Percentiles rank a stretch among this genome's conserved stretches.
These are phyloP conservation scores for Malbranchea zuffiana DNA, from an alignment of 2,329 filamentous ascomycete species.

Conservation along the genomic window DNA sequence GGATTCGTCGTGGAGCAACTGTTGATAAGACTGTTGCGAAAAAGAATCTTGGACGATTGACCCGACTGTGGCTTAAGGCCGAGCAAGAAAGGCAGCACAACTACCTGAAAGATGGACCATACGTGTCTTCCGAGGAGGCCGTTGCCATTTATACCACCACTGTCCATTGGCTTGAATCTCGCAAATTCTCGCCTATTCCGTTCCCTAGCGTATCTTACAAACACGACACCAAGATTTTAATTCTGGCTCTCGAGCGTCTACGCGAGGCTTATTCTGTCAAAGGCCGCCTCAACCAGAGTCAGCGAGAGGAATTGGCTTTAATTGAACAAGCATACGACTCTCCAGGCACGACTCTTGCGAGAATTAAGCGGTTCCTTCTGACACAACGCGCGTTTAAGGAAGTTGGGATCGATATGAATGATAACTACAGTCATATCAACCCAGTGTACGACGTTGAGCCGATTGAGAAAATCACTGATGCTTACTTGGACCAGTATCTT, in stretches of 20 bases:
- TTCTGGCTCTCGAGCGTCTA: slow-evolving; percentile 82
- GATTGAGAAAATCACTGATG: slow-evolving; percentile 98
- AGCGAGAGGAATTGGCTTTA: slow-evolving; percentile 88
- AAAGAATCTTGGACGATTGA: slow-evolving; percentile 94
- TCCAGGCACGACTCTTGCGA: slow-evolving; percentile 84
- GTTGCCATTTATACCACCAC: slow-evolving; percentile 98
- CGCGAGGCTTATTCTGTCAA: slow-evolving; percentile 97
- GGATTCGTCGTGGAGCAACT: slow-evolving; percentile 88
- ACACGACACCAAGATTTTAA: slow-evolving; percentile 97
- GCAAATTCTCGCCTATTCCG: slow-evolving; percentile 96
- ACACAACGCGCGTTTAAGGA: slow-evolving; percentile 98
- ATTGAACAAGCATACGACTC: slow-evolving; percentile 99
- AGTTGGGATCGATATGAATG: slow-evolving; percentile 99
- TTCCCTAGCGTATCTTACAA: slow-evolving; percentile 99
- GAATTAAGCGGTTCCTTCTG: slow-evolving; percentile 94
- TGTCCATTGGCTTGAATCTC: slow-evolving; percentile 95
- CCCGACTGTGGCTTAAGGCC: slow-evolving; percentile 90
- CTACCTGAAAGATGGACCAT: slow-evolving; percentile 98
- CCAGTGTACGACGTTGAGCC: slow-evolving; percentile 98
- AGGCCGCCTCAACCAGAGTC: slow-evolving; percentile 89
- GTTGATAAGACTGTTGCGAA: slow-evolving; percentile 99
- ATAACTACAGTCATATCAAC: slow-evolving; percentile 98
- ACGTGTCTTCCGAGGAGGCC: slow-evolving; percentile 95
- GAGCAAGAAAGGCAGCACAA: slow-evolving; percentile 98
- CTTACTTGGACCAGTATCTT: slow-evolving; percentile 93